phyloP scores from a whole-genome alignment of 768 basidiomycete genomes.

The Rhizopogon sp. region DNA sequence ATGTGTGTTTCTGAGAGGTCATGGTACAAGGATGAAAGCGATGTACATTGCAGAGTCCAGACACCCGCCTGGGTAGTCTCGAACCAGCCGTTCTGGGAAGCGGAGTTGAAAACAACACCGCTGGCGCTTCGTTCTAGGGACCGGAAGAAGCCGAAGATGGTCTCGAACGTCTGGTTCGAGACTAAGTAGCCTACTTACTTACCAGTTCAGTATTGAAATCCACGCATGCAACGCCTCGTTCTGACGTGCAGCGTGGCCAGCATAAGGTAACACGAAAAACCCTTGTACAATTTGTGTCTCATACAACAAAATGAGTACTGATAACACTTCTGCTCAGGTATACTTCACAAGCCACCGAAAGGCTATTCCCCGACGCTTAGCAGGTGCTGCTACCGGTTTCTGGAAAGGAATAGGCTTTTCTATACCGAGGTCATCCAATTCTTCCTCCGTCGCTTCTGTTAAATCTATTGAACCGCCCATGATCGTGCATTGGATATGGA shows the following conservation, averaged over 20 bases:
- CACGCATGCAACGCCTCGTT: constrained; percentile 16
- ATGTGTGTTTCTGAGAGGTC: too few relatives aligned
- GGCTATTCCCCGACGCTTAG: constrained; percentile 16
- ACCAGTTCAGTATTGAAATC: not conserved
- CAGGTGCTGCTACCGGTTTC: constrained; percentile 15
- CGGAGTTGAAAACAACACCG: too few relatives aligned
- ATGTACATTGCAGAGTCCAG: too few relatives aligned
- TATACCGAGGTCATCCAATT: constrained; percentile 11
- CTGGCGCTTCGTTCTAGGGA: too few relatives aligned
- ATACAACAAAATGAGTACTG: not conserved
- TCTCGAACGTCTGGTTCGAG: too few relatives aligned
- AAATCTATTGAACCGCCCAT: not conserved
- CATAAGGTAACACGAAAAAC: constrained; percentile 3
- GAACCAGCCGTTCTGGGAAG: too few relatives aligned
- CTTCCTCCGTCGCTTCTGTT: constrained; percentile 5
- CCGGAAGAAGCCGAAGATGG: too few relatives aligned
- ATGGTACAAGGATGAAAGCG: too few relatives aligned
- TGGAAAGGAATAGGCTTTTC: constrained; percentile 19
- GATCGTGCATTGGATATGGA: not conserved
- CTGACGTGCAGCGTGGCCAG: constrained; percentile 7
- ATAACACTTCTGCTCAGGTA: constrained; percentile 22
- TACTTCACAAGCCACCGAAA: constrained; percentile 25
- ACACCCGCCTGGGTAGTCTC: too few relatives aligned
- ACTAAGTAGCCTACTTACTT: constrained; percentile 1
- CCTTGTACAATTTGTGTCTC: not conserved